Base-by-base conservation (phyloP, 805 yeast genomes). In the Candida corydali region DNA sequence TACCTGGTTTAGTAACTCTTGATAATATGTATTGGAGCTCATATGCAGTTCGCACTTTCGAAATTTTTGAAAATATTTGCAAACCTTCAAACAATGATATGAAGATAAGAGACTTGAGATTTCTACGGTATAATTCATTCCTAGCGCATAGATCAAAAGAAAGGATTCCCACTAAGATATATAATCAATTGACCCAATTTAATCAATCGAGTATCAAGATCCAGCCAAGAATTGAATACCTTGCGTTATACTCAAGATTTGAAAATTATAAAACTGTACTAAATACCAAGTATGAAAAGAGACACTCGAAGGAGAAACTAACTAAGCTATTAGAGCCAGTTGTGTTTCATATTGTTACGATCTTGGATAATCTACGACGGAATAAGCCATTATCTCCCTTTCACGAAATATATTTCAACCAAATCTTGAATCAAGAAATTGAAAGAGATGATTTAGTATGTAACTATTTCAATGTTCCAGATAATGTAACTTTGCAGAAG, bases 271-370 rank as follows among this genome's bases (percentile, higher is more conserved):
- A 34, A 12, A 19, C 30, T 10, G 17, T 25, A 3, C 10, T 38
- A 15, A 34, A 29, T 26, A 26, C 37, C 5, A 20, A 24, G 15
- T 22, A 11, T 10, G 15, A 17, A 11, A 26, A 19, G 17, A 24
- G 24, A 14, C 12, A 8, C 4, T 36, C 39, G 3, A 19, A 16
- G 11, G 29, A 19, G 14, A 39, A 32, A 17, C 28, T 35, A 9
- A 20, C 26, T 18, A 15, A 32, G 8, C 29, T 49, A 15, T 33
- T 49, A 18, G 53, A 49, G 32, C 45, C 47, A 5, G 26, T 47
- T 6, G 26, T 40, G 19, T 49, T 43, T 31, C 50, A 49, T 24
- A 36, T 39, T 7, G 18, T 34, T 18, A 24, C 22, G 11, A 34
- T 34, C 3, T 15, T 34, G 5, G 32, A 34, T 27, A 14, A 20